phyloP scores from a whole-genome alignment of 1,139 yeast species.

The Candida sp. region DNA sequence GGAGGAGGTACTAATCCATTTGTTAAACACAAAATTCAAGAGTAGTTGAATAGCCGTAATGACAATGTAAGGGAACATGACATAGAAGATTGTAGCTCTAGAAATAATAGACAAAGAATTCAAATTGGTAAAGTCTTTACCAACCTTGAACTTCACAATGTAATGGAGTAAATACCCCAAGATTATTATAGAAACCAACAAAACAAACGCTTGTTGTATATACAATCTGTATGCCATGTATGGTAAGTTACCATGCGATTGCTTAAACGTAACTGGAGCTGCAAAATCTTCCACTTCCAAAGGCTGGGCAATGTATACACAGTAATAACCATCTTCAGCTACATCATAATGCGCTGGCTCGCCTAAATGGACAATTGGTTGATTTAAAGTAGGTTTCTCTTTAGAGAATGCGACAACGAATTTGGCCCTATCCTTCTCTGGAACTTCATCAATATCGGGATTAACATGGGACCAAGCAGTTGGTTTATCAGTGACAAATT shows the following conservation, averaged over 20 bases:
- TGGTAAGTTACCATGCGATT: constrained; percentile 27
- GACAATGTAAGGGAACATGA: constrained; percentile 21
- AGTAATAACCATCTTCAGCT: constrained; percentile 27
- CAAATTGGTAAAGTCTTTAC: constrained; percentile 26
- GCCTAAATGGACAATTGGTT: background rate
- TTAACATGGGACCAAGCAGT: constrained; percentile 4
- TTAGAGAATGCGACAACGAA: constrained; percentile 8
- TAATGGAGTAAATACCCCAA: constrained; percentile 23
- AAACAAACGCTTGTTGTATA: constrained; percentile 14
- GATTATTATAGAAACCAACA: constrained; percentile 14
- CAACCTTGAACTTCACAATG: constrained; percentile 25
- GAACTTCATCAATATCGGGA: constrained; percentile 4
- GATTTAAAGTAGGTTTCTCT: constrained; percentile 6
- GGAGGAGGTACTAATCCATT: constrained; percentile 6
- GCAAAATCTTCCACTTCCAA: constrained; percentile 9
- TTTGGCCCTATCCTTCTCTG: constrained; percentile 8
- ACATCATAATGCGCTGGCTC: constrained; percentile 11
- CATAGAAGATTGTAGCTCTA: constrained; percentile 27
- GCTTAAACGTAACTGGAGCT: constrained; percentile 18
- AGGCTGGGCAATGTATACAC: constrained; percentile 31
- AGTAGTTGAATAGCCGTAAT: constrained; percentile 10
- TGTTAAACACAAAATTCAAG: constrained; percentile 15
- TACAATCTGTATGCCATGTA: constrained; percentile 17
- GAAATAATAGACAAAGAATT: constrained; percentile 32
- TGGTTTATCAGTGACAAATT: constrained; percentile 9